Evolutionary conservation across 2,329 filamentous ascomycete genomes (phyloP).

Genomic region (Fusarium sp.): DNA sequence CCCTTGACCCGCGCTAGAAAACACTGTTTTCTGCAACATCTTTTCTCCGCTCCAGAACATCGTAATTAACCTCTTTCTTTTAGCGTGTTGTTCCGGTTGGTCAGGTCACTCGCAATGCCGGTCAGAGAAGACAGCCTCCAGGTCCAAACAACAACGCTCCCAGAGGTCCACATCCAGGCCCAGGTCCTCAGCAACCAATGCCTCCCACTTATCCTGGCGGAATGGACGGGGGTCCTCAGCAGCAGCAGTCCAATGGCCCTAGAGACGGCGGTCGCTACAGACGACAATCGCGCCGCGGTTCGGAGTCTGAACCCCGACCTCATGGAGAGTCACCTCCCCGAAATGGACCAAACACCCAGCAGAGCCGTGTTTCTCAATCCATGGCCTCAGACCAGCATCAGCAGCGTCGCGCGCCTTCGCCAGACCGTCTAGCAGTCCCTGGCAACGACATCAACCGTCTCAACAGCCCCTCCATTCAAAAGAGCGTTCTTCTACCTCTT

Average conservation of each 20-base stretch:
- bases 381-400: constrained; percentile 29
- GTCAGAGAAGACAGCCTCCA: constrained; percentile 35
- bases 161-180: not conserved
- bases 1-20: not conserved
- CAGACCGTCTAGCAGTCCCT: constrained; percentile 25
- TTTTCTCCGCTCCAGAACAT: constrained; percentile 15
- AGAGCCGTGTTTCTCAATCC: constrained; percentile 29
- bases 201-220: constrained; percentile 34
- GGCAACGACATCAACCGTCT: constrained; percentile 52
- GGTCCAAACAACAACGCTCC: constrained; percentile 10
- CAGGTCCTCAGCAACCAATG: constrained; percentile 21
- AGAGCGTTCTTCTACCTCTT: constrained; percentile 57
- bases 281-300: constrained; percentile 39
- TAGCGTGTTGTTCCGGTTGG: constrained; percentile 44
- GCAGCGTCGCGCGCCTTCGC: constrained; percentile 34
- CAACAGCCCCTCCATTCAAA: constrained; percentile 55
- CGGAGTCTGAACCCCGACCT: constrained; percentile 28
- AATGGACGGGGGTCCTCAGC: constrained; percentile 35
- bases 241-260: constrained; percentile 24
- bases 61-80: constrained; percentile 13
- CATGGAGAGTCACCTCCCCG: constrained; percentile 26
- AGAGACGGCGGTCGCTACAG: constrained; percentile 37
- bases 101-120: constrained; percentile 34
- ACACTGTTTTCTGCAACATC: not conserved
- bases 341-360: constrained; percentile 27